Evolutionary conservation across 116 monocot species (phyloP).

Genomic region (Dioscorea cayenensis): DNA sequence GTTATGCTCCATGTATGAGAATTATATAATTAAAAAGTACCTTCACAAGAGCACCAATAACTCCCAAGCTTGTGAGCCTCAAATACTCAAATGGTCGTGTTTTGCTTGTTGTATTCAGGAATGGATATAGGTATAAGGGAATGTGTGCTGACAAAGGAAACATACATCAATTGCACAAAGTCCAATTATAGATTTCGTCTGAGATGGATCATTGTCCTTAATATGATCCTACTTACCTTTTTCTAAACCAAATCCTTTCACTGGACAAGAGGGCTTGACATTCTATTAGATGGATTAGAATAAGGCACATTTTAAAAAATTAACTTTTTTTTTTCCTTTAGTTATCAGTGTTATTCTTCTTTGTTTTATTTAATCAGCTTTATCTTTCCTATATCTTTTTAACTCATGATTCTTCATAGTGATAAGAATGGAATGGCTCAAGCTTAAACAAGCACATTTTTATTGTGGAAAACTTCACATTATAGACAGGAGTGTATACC

Average conservation of each 20-base stretch:
- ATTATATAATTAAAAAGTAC: slow-evolving; percentile 20
- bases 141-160: slow-evolving; percentile 69
- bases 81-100: slow-evolving; percentile 85
- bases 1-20: too few relatives aligned
- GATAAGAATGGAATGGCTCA: background rate
- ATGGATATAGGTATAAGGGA: slow-evolving; percentile 88
- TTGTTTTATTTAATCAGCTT: too few relatives aligned
- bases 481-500: slow-evolving; percentile 27
- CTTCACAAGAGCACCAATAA: slow-evolving; percentile 97
- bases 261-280: too few relatives aligned
- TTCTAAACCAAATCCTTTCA: too few relatives aligned
- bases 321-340: too few relatives aligned
- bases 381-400: too few relatives aligned
- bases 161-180: background rate
- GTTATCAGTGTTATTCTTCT: too few relatives aligned
- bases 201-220: too few relatives aligned
- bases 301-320: too few relatives aligned
- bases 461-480: slow-evolving; percentile 2
- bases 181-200: background rate
- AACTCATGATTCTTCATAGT: background rate
- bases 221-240: too few relatives aligned
- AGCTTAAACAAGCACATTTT: background rate
- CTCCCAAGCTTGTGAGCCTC: slow-evolving; percentile 89
- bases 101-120: slow-evolving; percentile 83
- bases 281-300: too few relatives aligned